Base-by-base conservation (phyloP, 129 eudicot species). In the Lactuca sativa region DNA sequence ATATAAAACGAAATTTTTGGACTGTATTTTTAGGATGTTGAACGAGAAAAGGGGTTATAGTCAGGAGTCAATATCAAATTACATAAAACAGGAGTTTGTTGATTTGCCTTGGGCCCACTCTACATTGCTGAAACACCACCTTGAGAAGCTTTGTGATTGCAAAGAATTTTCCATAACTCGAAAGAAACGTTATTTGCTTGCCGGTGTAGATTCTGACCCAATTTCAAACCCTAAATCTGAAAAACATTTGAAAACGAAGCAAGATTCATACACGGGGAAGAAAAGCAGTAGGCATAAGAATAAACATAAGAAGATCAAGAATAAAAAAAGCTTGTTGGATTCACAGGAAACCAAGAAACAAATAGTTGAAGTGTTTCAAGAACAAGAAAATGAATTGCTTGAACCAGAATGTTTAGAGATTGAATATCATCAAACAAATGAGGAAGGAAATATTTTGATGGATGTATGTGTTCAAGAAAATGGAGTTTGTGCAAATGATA, bases 91-190 rank as follows among this genome's bases (percentile, higher is more conserved):
- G 16, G 80, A 81, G 78, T 74, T 88, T 57, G 59, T 34, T 47
- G 77, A 88, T 81, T 82, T 91, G 78, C 97, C 97, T 41, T 82
- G 83, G 85, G 95, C 92, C 30, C 97, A 88, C 79, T 13, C 77
- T 3, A 65, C 88, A 1, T 68, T 91, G 40, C 80, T 91, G 40
- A 84, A 75, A 66, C 90, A 81, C 70, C 95, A 91, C 76, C 84
- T 91, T 51, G 56, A 33, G 70, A 83, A 78, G 74, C 88, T 86
- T 76, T 82, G 87, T 72, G 84, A 86, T 53, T 56, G 14, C 8
- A 85, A 83, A 4, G 88, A 90, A 31, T 30, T 87, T 76, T 56
- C 62, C 59, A 44, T 67, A 36, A 79, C 80, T 25, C 61, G 33
- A 47, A 80, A 75, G 55, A 61, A 73, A 36, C 51, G 72, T 40